Evolutionary conservation across 805 yeast genomes (phyloP).

Genomic region (Candida fluviatilis): DNA sequence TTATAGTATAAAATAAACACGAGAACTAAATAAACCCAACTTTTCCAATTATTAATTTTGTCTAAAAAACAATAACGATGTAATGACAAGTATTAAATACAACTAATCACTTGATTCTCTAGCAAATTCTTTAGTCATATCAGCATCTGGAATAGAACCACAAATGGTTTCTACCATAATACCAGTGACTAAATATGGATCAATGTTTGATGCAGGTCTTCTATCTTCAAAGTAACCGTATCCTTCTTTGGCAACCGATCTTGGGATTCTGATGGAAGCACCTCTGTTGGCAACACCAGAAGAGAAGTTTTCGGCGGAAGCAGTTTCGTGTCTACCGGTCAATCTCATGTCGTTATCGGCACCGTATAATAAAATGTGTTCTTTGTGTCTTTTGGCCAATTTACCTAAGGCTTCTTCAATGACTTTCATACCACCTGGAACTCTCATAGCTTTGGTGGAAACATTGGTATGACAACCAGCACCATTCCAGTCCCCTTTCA

Average conservation of each 20-base stretch:
- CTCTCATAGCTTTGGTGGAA: constrained; percentile 87
- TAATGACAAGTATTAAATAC: neutral
- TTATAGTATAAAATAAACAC: constrained; percentile 3
- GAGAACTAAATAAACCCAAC: constrained; percentile 5
- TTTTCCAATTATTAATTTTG: constrained; percentile 1
- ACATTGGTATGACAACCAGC: constrained; percentile 99
- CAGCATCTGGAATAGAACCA: constrained; percentile 92
- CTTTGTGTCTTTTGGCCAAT: constrained; percentile 93
- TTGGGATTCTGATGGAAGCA: constrained; percentile 97
- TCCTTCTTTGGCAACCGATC: constrained; percentile 97
- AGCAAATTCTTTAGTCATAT: constrained; percentile 85
- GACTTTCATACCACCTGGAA: constrained; percentile 91
- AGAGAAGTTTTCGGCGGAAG: constrained; percentile 84
- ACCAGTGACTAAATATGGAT: constrained; percentile 98
- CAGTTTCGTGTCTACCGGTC: constrained; percentile 98
- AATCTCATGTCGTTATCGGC: constrained; percentile 92
- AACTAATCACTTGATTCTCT: constrained; percentile 51
- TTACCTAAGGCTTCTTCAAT: constrained; percentile 91
- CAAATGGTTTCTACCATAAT: constrained; percentile 95
- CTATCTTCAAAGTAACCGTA: constrained; percentile 99
- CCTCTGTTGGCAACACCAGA: constrained; percentile 99
- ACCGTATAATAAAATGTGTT: constrained; percentile 94
- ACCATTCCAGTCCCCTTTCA: constrained; percentile 99
- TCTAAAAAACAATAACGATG: constrained; percentile 1
- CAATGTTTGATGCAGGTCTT: constrained; percentile 99